Evolutionary conservation across 768 basidiomycete species (phyloP).

Genomic region (Russula sp.): DNA sequence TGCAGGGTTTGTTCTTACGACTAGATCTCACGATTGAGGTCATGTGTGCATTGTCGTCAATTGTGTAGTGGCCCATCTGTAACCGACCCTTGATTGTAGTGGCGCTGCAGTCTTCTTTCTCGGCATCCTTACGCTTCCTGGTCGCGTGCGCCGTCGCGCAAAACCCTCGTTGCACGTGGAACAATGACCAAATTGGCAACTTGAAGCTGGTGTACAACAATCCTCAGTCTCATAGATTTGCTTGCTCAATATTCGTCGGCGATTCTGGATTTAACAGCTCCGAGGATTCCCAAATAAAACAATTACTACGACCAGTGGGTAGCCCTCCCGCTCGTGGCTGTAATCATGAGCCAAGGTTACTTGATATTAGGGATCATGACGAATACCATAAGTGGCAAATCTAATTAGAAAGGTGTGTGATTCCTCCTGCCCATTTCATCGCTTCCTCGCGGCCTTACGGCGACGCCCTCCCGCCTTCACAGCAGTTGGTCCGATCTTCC

Average conservation of each 20-base stretch:
- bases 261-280: background rate
- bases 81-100: background rate
- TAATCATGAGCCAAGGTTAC: background rate
- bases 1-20: background rate
- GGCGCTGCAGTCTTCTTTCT: background rate
- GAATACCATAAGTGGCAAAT: background rate
- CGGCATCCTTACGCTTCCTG: background rate
- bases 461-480: slow-evolving; percentile 58
- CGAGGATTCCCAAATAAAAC: background rate
- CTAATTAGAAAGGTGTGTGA: background rate
- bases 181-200: background rate
- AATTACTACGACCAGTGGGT: background rate
- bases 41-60: background rate
- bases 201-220: no score
- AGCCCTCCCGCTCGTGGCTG: background rate
- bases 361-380: no score
- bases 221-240: no score
- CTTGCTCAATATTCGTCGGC: background rate
- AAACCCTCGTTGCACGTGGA: background rate
- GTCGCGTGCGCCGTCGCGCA: background rate
- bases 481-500: slow-evolving; percentile 34
- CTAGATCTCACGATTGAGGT: background rate
- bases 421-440: slow-evolving; percentile 29
- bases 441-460: slow-evolving; percentile 50
- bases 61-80: no score